Evolutionary conservation across 164 flowering plant species (phyloP), one percentile per base, ranked within the genome.

Genomic region (Aristolochia fimbriata): DNA sequence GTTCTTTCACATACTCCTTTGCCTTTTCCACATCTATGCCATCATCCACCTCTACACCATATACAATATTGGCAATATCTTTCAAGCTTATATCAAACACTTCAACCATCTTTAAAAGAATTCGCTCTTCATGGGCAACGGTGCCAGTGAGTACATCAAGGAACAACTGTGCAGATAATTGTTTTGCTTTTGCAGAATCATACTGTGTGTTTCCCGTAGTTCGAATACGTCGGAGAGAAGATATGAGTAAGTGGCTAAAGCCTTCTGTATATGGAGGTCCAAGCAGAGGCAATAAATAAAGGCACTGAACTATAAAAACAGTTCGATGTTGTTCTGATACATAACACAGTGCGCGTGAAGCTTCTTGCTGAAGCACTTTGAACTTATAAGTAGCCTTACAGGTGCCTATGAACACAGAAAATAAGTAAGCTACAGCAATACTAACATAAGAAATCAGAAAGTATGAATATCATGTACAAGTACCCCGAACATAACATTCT

Each of bases 381-480:
- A 93, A 93, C 73, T 93, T 93, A 55, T 47, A 57, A 12, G 94
- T 78, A 22, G 96, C 98, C 76, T 84, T 84, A 12, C 64, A 70
- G 37, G 88, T 84, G 20, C 98, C 98, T 92, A 64, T 47, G 17
- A 74, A 41, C 2, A 24, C 27, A 23, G 14, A 15, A 46, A 47
- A 2, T 46, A 20, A 52, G 53, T 24, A 37, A 57, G 47, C 11
- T 0, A 6, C 41, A 27, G 22, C 52, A 21, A 21, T 8, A 49
- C 22, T 20, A 53, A 53, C 16, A 53, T 4, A 0, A 24, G 23
- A 53, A 53, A 15, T 15, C 25, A 53, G 19, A 9, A 21, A 21
- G 55, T 52, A 15, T 23, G 0, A n/a, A 22, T 53, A 15, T 19
- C 17, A 58, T 14, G 20, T 43, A 27, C 20, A 15, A 68, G 53